phyloP scores from a whole-genome alignment of 2,329 filamentous ascomycete species.

The Aspergillus pseudoviridinutans region DNA sequence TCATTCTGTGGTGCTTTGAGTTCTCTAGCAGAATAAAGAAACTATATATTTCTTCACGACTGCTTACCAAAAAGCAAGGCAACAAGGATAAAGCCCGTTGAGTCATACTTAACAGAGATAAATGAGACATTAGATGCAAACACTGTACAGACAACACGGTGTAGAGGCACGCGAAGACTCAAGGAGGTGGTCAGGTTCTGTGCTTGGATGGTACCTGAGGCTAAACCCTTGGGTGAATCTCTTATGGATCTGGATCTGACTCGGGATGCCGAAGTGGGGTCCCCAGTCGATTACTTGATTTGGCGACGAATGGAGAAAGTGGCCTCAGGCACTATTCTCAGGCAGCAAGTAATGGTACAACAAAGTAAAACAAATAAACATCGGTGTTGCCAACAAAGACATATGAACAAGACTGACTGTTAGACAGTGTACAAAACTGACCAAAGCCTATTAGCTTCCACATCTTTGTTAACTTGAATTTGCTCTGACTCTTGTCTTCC shows the following conservation, averaged over 20 bases:
- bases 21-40: background rate
- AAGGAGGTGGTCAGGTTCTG: background rate
- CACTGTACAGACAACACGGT: background rate
- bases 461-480: background rate
- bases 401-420: background rate
- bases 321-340: background rate
- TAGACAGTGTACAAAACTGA: background rate
- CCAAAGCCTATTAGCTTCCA: background rate
- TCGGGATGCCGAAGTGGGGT: background rate
- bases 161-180: background rate
- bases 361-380: background rate
- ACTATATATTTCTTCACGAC: background rate
- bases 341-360: background rate
- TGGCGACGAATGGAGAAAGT: background rate
- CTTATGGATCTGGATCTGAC: background rate
- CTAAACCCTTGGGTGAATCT: background rate
- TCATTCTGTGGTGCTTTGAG: background rate
- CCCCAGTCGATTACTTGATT: background rate
- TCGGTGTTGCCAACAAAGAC: background rate
- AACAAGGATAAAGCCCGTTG: background rate
- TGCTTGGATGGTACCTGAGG: background rate
- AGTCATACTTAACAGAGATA: background rate
- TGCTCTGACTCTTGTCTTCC: background rate
- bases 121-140: background rate
- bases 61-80: background rate